Conservation (phyloP, 306 rosid species). For the Sicyos baderoa region DNA sequence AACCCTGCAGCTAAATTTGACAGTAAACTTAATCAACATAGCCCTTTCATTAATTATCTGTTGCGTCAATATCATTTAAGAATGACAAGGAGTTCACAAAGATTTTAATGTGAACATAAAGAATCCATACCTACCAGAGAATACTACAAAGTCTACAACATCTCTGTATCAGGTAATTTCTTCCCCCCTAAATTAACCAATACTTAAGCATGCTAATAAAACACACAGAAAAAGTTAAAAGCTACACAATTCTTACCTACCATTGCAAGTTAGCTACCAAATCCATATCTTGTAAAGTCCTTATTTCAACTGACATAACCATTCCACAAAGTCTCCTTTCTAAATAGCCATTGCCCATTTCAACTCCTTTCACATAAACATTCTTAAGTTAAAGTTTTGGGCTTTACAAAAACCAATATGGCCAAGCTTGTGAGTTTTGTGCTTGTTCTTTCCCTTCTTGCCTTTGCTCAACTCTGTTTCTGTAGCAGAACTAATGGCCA, state of each 20-base stretch:
- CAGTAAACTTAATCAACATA: background rate
- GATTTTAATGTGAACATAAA: too few species aligned
- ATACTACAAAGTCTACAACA: too few species aligned
- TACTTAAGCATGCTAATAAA: background rate
- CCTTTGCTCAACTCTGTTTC: slow-evolving; percentile 48
- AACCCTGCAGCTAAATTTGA: slow-evolving; percentile 9
- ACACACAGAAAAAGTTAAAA: background rate
- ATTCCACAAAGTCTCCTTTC: slow-evolving; percentile 22
- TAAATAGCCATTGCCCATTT: slow-evolving; percentile 27
- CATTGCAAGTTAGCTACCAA: slow-evolving; percentile 32
- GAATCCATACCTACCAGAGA: too few species aligned
- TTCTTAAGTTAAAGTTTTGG: background rate
- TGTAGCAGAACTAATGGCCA: slow-evolving; percentile 29
- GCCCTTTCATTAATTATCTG: background rate
- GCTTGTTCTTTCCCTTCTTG: slow-evolving; percentile 46
- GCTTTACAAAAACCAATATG: slow-evolving; percentile 25
- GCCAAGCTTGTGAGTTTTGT: slow-evolving; percentile 27
- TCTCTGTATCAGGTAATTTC: background rate
- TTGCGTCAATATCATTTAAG: background rate
- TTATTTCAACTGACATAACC: background rate
- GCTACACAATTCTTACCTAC: slow-evolving; percentile 16
- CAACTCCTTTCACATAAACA: slow-evolving; percentile 24
- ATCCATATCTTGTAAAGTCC: slow-evolving; percentile 25
- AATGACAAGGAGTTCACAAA: background rate
- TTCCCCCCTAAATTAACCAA: background rate